Evolutionary conservation across 176 grass and related monocot genomes (phyloP).

Genomic region (Oropetium thomaeum): DNA sequence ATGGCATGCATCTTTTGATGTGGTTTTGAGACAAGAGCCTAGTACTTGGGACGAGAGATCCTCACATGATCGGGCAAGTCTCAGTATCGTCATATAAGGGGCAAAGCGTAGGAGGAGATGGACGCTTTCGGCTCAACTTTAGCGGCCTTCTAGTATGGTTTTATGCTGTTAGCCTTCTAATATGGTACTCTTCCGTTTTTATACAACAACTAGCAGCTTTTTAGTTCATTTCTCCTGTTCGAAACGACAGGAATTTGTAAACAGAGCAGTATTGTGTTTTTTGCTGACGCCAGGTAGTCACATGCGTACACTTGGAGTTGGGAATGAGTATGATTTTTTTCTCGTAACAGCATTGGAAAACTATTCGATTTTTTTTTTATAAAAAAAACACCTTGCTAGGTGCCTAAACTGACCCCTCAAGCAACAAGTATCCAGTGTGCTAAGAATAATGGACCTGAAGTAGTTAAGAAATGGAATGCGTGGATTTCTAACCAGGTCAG

Average conservation of each 20-base stretch:
- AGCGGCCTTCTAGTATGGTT: too few species aligned
- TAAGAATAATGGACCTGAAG: neutral
- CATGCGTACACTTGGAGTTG: neutral
- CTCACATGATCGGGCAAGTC: constrained; percentile 6
- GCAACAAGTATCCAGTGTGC: neutral
- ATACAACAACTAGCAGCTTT: too few species aligned
- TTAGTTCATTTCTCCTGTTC: too few species aligned
- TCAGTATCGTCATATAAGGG: neutral
- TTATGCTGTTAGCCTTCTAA: too few species aligned
- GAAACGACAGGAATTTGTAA: too few species aligned
- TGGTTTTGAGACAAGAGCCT: neutral
- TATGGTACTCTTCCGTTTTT: too few species aligned
- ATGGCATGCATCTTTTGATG: neutral
- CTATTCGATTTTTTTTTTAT: too few species aligned
- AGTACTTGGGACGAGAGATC: neutral
- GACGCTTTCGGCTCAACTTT: neutral
- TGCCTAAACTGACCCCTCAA: neutral
- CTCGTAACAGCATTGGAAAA: neutral
- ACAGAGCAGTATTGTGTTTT: too few species aligned
- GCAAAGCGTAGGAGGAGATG: neutral
- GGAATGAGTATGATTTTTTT: too few species aligned
- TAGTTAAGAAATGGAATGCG: neutral
- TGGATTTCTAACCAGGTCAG: constrained; percentile 8
- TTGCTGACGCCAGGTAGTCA: too few species aligned
- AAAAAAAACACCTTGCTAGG: neutral